phyloP scores from a whole-genome alignment of 441 rosid species.

The Arabidopsis hybrid region DNA sequence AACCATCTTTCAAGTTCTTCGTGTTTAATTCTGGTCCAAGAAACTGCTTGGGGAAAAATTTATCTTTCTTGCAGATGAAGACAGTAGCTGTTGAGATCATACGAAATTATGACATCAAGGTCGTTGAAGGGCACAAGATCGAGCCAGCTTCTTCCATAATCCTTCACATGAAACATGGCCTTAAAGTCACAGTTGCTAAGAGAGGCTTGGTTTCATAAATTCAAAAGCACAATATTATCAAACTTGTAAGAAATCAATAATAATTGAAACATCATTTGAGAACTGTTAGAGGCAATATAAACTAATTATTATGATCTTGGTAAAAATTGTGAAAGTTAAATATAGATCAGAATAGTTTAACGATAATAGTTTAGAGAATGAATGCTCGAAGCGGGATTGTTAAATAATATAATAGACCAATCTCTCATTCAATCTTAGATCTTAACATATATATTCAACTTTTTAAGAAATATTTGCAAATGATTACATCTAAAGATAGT shows the following conservation, averaged over 20 bases:
- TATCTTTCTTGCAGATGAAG: conserved; percentile 52
- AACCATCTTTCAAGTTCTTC: conserved; percentile 48
- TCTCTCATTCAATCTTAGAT: background rate
- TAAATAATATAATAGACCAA: too few relatives aligned
- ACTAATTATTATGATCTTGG: background rate
- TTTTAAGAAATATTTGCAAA: background rate
- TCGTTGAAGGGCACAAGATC: conserved; percentile 37
- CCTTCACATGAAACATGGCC: conserved; percentile 42
- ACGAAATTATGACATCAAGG: conserved; percentile 39
- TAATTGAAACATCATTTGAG: background rate
- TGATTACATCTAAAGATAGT: background rate
- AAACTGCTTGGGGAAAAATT: conserved; percentile 51
- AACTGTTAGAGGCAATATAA: background rate
- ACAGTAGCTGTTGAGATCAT: conserved; percentile 37
- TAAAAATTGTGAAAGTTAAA: background rate
- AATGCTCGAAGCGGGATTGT: background rate
- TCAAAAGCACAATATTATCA: background rate
- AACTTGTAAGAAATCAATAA: background rate
- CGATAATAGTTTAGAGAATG: background rate
- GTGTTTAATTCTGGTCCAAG: conserved; percentile 51
- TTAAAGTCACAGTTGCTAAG: conserved; percentile 33
- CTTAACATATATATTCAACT: background rate
- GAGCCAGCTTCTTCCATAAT: conserved; percentile 30
- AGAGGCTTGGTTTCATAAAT: conserved; percentile 28
- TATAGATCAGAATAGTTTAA: background rate